A percentile compares a stretch with the other conserved stretches of the same genome.
phyloP scores from a whole-genome alignment of 2,329 filamentous ascomycete species.

The Diaporthe vexans region DNA sequence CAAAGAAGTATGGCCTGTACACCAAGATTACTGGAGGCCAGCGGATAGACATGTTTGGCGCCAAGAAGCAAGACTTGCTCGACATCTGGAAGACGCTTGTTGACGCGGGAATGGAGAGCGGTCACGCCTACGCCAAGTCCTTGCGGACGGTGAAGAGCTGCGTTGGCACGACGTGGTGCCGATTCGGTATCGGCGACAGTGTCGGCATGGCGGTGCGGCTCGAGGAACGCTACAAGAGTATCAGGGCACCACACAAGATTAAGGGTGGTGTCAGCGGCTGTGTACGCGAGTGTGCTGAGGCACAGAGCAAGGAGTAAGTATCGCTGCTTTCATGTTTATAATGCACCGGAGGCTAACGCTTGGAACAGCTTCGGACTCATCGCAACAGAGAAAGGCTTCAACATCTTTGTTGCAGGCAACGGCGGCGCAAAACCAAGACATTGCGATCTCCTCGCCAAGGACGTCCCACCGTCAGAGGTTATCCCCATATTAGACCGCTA shows the following conservation, averaged over 20 bases:
- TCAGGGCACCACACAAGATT: slow-evolving; percentile 90
- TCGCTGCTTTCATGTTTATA: background rate
- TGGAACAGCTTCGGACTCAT: slow-evolving; percentile 83
- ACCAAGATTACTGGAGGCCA: slow-evolving; percentile 94
- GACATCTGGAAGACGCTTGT: slow-evolving; percentile 86
- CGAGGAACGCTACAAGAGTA: slow-evolving; percentile 92
- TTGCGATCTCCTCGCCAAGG: slow-evolving; percentile 86
- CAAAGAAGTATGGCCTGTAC: slow-evolving; percentile 87
- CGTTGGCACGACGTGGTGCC: slow-evolving; percentile 92
- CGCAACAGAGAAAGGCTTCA: slow-evolving; percentile 93
- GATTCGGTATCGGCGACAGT: slow-evolving; percentile 89
- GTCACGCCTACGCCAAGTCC: slow-evolving; percentile 91
- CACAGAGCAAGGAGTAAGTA: slow-evolving; percentile 88
- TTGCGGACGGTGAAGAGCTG: slow-evolving; percentile 92
- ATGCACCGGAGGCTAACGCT: slow-evolving; percentile 37
- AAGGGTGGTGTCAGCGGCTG: slow-evolving; percentile 93
- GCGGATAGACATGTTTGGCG: slow-evolving; percentile 93
- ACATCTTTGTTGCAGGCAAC: slow-evolving; percentile 91
- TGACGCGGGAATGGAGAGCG: slow-evolving; percentile 89
- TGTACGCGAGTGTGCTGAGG: slow-evolving; percentile 93
- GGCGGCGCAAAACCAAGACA: slow-evolving; percentile 89
- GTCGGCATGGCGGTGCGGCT: slow-evolving; percentile 91
- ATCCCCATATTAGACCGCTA: slow-evolving; percentile 89
- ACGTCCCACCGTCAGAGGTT: slow-evolving; percentile 86
- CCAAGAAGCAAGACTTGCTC: slow-evolving; percentile 86